Conservation (phyloP, 257 asterid genomes). For the Vinca minor region DNA sequence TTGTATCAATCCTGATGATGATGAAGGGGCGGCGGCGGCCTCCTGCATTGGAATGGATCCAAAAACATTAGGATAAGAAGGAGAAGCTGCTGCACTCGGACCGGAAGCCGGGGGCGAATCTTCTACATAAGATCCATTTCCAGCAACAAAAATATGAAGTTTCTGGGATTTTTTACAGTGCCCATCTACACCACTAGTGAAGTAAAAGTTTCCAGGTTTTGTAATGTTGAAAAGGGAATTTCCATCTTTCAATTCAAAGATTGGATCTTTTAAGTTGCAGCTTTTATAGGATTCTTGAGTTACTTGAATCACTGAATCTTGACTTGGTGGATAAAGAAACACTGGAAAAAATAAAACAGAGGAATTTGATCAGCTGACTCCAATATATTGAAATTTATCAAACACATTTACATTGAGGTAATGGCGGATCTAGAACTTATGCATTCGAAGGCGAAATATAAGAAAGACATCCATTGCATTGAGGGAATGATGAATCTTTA, state of each 20-base stretch:
- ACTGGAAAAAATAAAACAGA: constrained; percentile 56
- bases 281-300: constrained; percentile 40
- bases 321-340: constrained; percentile 92
- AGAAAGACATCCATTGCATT: no score
- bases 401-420: background rate
- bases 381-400: background rate
- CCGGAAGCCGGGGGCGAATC: constrained; percentile 37
- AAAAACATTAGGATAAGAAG: constrained; percentile 32
- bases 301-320: constrained; percentile 81
- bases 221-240: constrained; percentile 73
- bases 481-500: background rate
- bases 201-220: constrained; percentile 47
- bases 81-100: constrained; percentile 59
- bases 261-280: constrained; percentile 78
- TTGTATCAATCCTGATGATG: constrained; percentile 22
- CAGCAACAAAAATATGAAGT: constrained; percentile 49
- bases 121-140: constrained; percentile 47
- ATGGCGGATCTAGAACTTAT: background rate
- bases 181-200: constrained; percentile 68
- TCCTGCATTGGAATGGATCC: constrained; percentile 63
- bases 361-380: background rate
- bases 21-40: constrained; percentile 20
- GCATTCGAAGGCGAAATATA: no score
- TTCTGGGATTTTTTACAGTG: constrained; percentile 62
- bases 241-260: constrained; percentile 63